A percentile compares a stretch with the other conserved stretches of the same genome.
These are phyloP conservation scores for Stephania yunnanensis DNA, from an alignment of 164 flowering plant genomes.

Conservation along the genomic window DNA sequence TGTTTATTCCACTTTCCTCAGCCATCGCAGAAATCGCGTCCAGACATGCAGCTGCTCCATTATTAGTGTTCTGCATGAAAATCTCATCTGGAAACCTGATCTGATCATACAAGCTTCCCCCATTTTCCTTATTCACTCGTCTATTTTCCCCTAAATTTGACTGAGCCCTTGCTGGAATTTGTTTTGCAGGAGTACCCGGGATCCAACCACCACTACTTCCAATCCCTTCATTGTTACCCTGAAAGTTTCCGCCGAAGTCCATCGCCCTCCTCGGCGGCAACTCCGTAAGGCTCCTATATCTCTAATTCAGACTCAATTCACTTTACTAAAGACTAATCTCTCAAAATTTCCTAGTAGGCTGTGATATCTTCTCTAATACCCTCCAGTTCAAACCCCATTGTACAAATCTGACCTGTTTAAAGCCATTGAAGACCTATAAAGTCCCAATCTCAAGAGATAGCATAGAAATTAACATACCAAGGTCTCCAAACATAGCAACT, in stretches of 20 bases:
- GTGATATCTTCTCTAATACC: constrained; percentile 1
- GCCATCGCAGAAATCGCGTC: constrained; percentile 4
- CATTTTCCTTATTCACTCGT: constrained; percentile 8
- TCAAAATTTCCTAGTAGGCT: neutral
- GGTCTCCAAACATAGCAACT: neutral
- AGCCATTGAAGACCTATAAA: neutral
- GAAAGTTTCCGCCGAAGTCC: constrained; percentile 13
- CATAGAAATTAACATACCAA: neutral
- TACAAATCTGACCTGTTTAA: neutral
- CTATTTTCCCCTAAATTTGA: neutral
- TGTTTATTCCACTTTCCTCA: neutral
- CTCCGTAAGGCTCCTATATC: constrained; percentile 9
- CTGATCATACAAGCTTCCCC: neutral
- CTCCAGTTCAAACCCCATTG: constrained; percentile 10
- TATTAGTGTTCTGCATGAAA: neutral
- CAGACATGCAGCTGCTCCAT: neutral
- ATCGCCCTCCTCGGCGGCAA: constrained; percentile 7
- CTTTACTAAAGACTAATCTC: neutral
- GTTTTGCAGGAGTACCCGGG: constrained; percentile 19
- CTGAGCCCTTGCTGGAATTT: constrained; percentile 13
- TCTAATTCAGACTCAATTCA: neutral
- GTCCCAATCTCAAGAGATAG: neutral
- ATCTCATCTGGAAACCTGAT: constrained; percentile 1
- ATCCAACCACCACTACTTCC: constrained; percentile 13
- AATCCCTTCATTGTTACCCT: neutral